Evolutionary conservation across 2,329 filamentous ascomycete genomes (phyloP), one percentile per base, ranked within the genome.

Genomic region (Cadophora gregata): DNA sequence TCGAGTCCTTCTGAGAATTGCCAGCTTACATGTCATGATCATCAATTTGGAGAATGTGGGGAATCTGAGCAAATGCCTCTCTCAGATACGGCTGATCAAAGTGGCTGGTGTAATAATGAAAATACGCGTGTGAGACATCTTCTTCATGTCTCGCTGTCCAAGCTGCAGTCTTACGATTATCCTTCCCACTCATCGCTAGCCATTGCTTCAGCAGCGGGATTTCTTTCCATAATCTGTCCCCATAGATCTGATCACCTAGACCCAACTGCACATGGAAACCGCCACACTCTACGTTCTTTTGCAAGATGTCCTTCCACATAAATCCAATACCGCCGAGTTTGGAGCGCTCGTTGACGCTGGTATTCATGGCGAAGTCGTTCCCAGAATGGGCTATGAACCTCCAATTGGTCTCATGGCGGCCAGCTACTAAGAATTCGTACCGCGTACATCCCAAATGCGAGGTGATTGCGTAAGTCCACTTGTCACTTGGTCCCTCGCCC

Each of bases 271-370:
- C 90, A 75, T 99, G 96, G 78, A 98, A 99, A 0, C 96, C 96
- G 64, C 94, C 93, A 73, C 94, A 97, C 74, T 99, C 96, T 31
- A 94, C 88, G 75, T 99, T 97, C 84, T 97, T 97, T 80, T 97
- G 93, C 76, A 99, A 85, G 31, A 99, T 94, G 74, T 99, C 96
- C 76, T 97, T 98, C 96, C 96, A 99, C 95, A 99, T 97, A 76
- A 96, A 92, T 0, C 94, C 93, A 0, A 96, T 86, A 1, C 96
- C 96, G 33, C 96, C 96, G 1, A 98, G 85, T 73, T 91, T 92
- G 36, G 90, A 88, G 51, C 95, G 87, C 73, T 99, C 96, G 68
- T 91, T 93, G 63, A 93, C 90, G 69, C 90, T 93, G 1, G 97
- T 96, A 70, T 91, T 90, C 31, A 96, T 85, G 0, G 93, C 91